Conservation (phyloP, 208 protist genomes). For the Leishmania braziliensis region DNA sequence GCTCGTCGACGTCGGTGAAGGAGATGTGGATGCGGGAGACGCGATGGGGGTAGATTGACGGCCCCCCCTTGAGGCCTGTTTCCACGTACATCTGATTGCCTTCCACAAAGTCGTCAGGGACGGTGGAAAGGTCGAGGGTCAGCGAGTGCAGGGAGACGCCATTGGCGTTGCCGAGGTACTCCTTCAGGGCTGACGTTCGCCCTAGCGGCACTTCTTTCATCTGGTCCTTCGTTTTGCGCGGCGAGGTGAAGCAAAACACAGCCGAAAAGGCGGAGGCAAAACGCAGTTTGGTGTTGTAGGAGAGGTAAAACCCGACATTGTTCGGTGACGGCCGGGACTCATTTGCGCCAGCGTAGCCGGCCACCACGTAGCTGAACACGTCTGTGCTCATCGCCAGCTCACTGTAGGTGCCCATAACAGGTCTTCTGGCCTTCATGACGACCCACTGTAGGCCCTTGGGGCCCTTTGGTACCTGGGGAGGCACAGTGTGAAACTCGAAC, state of each 20-base stretch:
- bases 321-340: neutral
- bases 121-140: slow-evolving; percentile 25
- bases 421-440: neutral
- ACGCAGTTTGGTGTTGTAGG: slow-evolving; percentile 1
- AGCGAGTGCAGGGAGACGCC: slow-evolving; percentile 33
- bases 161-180: slow-evolving; percentile 35
- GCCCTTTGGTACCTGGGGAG: neutral
- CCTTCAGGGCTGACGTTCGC: neutral
- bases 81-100: slow-evolving; percentile 63
- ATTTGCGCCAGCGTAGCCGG: slow-evolving; percentile 1
- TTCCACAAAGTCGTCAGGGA: slow-evolving; percentile 42
- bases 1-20: slow-evolving; percentile 36
- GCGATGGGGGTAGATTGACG: slow-evolving; percentile 26
- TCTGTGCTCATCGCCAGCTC: slow-evolving; percentile 10
- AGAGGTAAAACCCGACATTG: slow-evolving; percentile 15
- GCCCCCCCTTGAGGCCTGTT: slow-evolving; percentile 31
- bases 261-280: slow-evolving; percentile 13
- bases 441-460: slow-evolving; percentile 1
- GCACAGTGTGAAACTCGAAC: neutral
- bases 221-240: slow-evolving; percentile 20
- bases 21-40: slow-evolving; percentile 49
- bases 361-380: slow-evolving; percentile 25
- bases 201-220: slow-evolving; percentile 7
- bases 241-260: slow-evolving; percentile 35
- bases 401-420: slow-evolving; percentile 13